These are phyloP conservation scores for Chlamydomonas incerta DNA, from an alignment of 139 green algal species.

Conservation along the genomic window DNA sequence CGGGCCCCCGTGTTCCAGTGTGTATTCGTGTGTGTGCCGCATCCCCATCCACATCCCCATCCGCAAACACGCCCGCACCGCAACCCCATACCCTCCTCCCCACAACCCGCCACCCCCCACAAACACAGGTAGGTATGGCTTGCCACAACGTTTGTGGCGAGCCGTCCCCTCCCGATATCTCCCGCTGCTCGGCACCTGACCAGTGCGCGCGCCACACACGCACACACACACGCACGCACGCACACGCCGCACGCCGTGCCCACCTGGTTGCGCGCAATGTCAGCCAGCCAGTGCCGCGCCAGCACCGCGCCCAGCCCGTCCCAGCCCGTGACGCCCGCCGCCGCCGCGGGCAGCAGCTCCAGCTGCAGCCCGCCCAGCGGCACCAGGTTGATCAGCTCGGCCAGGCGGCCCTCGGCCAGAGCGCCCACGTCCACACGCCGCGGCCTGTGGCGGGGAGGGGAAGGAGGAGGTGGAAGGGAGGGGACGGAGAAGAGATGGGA, in stretches of 20 bases:
- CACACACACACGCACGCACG: neutral
- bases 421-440: constrained; percentile 71
- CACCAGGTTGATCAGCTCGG: constrained; percentile 83
- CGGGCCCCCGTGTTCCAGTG: too few species aligned
- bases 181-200: too few species aligned
- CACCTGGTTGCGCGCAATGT: constrained; percentile 70
- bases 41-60: too few species aligned
- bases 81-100: too few species aligned
- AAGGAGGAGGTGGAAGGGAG: too few species aligned
- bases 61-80: too few species aligned
- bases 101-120: neutral
- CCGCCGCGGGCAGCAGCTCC: constrained; percentile 54
- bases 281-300: constrained; percentile 62
- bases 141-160: too few species aligned
- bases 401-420: constrained; percentile 62
- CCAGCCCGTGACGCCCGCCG: constrained; percentile 70
- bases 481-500: too few species aligned
- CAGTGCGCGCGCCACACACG: neutral
- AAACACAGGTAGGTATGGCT: neutral
- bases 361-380: constrained; percentile 79
- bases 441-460: too few species aligned
- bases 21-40: too few species aligned
- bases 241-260: neutral
- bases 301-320: constrained; percentile 59
- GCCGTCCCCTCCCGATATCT: too few species aligned